These are phyloP conservation scores for Boletus coccyginus DNA, from an alignment of 768 basidiomycete genomes.

Conservation along the genomic window DNA sequence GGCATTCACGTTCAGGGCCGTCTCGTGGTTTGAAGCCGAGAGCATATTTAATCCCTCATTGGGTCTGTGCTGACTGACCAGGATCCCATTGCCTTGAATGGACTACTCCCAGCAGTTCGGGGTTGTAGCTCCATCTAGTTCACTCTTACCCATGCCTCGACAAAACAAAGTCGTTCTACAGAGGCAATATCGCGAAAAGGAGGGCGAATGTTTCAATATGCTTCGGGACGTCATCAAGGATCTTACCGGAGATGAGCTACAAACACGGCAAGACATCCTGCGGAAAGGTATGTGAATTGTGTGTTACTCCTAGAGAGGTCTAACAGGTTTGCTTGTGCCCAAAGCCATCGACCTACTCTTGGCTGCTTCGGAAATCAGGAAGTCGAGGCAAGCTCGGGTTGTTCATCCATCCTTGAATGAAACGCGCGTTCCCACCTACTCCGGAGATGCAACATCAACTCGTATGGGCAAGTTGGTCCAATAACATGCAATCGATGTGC, in stretches of 20 bases:
- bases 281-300: constrained; percentile 12
- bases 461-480: constrained; percentile 7
- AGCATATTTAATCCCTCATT: constrained; percentile 7
- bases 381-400: not conserved
- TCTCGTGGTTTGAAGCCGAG: not conserved
- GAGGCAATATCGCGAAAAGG: constrained; percentile 21
- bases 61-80: not conserved
- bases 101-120: not conserved
- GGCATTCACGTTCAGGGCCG: not conserved
- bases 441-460: not conserved
- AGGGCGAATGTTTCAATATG: constrained; percentile 18
- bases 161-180: constrained; percentile 15
- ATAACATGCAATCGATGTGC: not conserved
- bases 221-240: constrained; percentile 19
- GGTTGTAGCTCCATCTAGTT: not conserved
- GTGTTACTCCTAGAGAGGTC: not conserved
- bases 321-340: not conserved
- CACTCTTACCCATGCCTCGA: constrained; percentile 1
- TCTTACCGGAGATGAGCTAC: constrained; percentile 13
- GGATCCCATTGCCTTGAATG: too few relatives aligned
- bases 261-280: constrained; percentile 22
- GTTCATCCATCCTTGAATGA: not conserved
- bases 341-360: constrained; percentile 14
- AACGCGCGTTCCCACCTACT: too few relatives aligned
- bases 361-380: not conserved